phyloP scores from a whole-genome alignment of 257 asterid species.

The Capsicum pubescens region DNA sequence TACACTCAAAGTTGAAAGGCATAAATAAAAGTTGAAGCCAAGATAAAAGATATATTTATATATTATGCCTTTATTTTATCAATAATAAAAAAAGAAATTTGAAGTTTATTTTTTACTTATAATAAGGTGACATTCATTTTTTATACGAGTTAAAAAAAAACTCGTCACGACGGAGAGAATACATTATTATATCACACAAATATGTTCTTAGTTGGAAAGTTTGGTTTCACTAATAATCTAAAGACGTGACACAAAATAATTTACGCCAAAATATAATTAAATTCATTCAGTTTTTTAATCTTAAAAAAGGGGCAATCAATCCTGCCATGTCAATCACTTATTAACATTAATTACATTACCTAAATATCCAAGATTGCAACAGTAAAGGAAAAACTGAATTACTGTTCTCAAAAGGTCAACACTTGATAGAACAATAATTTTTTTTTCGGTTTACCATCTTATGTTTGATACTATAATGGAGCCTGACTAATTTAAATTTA shows the following conservation, averaged over 20 bases:
- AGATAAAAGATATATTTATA: too few species aligned
- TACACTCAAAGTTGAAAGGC: too few species aligned
- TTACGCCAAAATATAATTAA: not conserved
- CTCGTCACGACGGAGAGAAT: not conserved
- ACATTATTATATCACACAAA: not conserved
- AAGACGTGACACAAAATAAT: not conserved
- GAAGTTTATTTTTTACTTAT: too few species aligned
- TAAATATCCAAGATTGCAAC: not conserved
- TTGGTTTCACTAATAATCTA: not conserved
- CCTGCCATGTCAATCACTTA: not conserved
- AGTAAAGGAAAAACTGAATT: not conserved
- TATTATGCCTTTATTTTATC: too few species aligned
- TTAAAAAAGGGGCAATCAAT: not conserved
- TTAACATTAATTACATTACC: constrained; percentile 12
- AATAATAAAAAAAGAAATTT: too few species aligned
- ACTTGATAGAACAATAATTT: not conserved
- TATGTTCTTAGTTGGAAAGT: not conserved
- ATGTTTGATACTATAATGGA: too few species aligned
- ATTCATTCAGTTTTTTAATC: not conserved
- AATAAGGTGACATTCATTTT: too few species aligned
- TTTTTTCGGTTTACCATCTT: too few species aligned
- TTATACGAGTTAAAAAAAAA: too few species aligned
- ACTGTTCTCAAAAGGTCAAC: not conserved
- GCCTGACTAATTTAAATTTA: too few species aligned
- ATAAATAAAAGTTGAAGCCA: too few species aligned